These are phyloP conservation scores for Rhizoctonia solani DNA, from an alignment of 1,284 basidiomycete species.

Conservation along the genomic window DNA sequence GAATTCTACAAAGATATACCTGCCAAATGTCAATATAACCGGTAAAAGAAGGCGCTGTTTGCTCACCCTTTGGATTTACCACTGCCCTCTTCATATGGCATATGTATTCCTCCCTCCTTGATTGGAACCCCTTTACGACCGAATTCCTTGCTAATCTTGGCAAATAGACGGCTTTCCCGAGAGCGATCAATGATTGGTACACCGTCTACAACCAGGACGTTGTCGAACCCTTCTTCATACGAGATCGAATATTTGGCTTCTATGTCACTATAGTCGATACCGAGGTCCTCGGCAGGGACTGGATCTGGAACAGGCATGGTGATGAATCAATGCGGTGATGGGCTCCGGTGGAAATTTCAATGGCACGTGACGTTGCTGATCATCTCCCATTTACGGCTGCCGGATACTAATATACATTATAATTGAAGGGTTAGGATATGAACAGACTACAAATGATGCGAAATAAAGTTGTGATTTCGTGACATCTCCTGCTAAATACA, in stretches of 20 bases:
- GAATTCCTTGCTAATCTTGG: conserved; percentile 83
- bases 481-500: no score
- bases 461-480: no score
- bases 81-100: conserved; percentile 81
- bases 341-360: not conserved
- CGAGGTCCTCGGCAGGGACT: conserved; percentile 56
- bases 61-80: conserved; percentile 87
- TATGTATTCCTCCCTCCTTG: conserved; percentile 73
- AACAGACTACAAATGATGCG: no score
- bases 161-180: conserved; percentile 75
- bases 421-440: no score
- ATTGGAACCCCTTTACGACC: conserved; percentile 76
- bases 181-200: conserved; percentile 83
- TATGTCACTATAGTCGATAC: conserved; percentile 93
- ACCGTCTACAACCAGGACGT: conserved; percentile 84
- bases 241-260: conserved; percentile 85
- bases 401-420: no score
- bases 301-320: not conserved
- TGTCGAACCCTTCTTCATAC: conserved; percentile 83
- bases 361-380: conserved; percentile 48
- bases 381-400: no score
- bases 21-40: conserved; percentile 44
- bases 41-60: conserved; percentile 12
- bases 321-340: not conserved
- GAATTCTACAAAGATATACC: conserved; percentile 91